Evolutionary conservation across 495 filamentous ascomycete species (phyloP), one percentile per base, ranked within the genome.

Genomic region (Xylaria castorea): DNA sequence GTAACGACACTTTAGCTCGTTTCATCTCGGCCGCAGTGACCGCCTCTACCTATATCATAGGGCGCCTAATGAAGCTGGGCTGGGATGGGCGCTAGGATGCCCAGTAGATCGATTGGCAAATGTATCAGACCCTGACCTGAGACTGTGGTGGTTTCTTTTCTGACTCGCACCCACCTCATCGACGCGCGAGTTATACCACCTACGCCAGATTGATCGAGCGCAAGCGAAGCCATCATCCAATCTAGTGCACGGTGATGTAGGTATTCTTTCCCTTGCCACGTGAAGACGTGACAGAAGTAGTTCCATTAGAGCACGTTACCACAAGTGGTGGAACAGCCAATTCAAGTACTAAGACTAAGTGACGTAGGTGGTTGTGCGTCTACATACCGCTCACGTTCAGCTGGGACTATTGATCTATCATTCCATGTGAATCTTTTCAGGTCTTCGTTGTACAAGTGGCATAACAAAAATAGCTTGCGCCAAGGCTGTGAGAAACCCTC

Each of bases 281-380:
- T 27, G 9, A 3, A 61, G 57, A 60, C 20, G 57, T n/a, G n/a
- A n/a, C n/a, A n/a, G n/a, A n/a, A n/a, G n/a, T n/a, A n/a, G n/a
- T n/a, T n/a, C n/a, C n/a, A n/a, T n/a, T n/a, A n/a, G n/a, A n/a
- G n/a, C n/a, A n/a, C n/a, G n/a, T n/a, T n/a, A n/a, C n/a, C n/a
- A n/a, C n/a, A n/a, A n/a, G n/a, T n/a, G n/a, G n/a, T n/a, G n/a
- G n/a, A n/a, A n/a, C n/a, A n/a, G n/a, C n/a, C n/a, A n/a, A 53
- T 18, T 8, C 58, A 22, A 36, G 8, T 44, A 63, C n/a, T 4
- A 9, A 32, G 62, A 42, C 6, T 1, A 34, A 32, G 25, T 53
- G 64, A 66, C 46, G 44, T 66, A 66, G 27, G 66, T 57, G 50
- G 66, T 48, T 44, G 22, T 68, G n/a, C n/a, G 66, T 55, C 57